Evolutionary conservation across 495 filamentous ascomycete species (phyloP).

Genomic region (Podospora pseudoanserina): DNA sequence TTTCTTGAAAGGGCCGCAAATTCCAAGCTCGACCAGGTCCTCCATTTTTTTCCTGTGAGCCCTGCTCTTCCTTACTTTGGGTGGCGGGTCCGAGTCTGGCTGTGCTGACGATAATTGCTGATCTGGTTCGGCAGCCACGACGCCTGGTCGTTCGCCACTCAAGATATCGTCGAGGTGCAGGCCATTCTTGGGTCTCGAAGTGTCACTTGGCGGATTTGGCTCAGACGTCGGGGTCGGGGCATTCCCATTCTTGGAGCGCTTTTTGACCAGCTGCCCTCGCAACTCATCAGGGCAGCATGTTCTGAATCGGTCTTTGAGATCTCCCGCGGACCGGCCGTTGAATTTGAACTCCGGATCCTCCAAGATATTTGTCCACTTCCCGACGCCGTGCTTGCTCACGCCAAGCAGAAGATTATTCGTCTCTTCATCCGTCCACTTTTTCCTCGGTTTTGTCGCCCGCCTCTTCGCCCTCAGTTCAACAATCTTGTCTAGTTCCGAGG

Average conservation of each 20-base stretch:
- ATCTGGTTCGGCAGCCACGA: constrained; percentile 10
- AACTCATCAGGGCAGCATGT: constrained; percentile 67
- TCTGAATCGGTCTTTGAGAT: constrained; percentile 82
- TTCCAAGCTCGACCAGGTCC: constrained; percentile 56
- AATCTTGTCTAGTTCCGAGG: neutral
- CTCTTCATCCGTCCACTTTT: constrained; percentile 81
- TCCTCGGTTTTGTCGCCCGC: constrained; percentile 46
- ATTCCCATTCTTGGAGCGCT: constrained; percentile 12
- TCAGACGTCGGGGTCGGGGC: neutral
- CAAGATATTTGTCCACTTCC: constrained; percentile 85
- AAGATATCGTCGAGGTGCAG: constrained; percentile 48
- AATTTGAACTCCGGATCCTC: constrained; percentile 70
- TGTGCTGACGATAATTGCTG: neutral
- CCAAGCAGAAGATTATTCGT: constrained; percentile 72
- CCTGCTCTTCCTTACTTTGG: constrained; percentile 44
- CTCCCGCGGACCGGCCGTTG: constrained; percentile 68
- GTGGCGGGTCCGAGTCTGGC: constrained; percentile 21
- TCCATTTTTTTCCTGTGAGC: constrained; percentile 53
- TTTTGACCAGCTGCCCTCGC: constrained; percentile 34
- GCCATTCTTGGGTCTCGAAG: constrained; percentile 33
- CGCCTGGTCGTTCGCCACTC: constrained; percentile 31
- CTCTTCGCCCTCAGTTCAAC: constrained; percentile 34
- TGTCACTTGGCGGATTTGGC: constrained; percentile 11
- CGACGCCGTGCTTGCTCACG: constrained; percentile 76
- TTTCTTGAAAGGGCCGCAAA: constrained; percentile 51